A percentile compares a stretch with the other conserved stretches of the same genome.
phyloP scores from a whole-genome alignment of 108 stramenopile species.

The Pseudonitzschia multiseries region DNA sequence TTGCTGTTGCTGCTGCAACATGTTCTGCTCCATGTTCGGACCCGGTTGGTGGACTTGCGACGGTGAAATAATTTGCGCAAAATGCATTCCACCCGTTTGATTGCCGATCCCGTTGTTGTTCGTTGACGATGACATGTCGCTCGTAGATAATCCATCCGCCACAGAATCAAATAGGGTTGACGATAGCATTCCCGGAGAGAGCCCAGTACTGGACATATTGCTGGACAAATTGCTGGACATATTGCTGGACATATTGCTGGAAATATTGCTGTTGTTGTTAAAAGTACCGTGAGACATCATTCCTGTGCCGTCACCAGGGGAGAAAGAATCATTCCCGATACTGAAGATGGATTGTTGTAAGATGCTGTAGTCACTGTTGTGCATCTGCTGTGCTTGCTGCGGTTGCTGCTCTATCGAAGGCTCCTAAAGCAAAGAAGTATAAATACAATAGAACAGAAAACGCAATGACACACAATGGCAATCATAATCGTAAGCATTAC shows the following conservation, averaged over 20 bases:
- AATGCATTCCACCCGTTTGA: slow-evolving; percentile 6
- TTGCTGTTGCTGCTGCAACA: background rate
- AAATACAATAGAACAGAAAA: slow-evolving; percentile 1
- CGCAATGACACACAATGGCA: no score
- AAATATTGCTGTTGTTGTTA: background rate
- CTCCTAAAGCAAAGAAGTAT: background rate
- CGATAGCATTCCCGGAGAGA: background rate
- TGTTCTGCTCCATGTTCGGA: background rate
- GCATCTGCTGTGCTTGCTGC: background rate
- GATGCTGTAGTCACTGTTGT: background rate
- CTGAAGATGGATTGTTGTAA: slow-evolving; percentile 7
- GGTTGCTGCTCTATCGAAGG: background rate
- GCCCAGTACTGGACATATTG: background rate
- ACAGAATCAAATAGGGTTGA: background rate
- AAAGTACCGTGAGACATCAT: background rate
- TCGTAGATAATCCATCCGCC: background rate
- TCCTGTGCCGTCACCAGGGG: background rate
- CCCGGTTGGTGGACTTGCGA: slow-evolving; percentile 2
- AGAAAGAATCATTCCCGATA: slow-evolving; percentile 1
- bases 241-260: background rate
- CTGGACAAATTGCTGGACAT: background rate
- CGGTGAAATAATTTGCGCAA: background rate
- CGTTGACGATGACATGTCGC: background rate
- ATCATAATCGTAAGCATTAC: background rate
- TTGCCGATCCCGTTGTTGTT: background rate